A percentile compares a stretch with the other conserved stretches of the same genome.
Evolutionary conservation across 805 yeast species (phyloP).

Genomic region (Grigorovia humatica): DNA sequence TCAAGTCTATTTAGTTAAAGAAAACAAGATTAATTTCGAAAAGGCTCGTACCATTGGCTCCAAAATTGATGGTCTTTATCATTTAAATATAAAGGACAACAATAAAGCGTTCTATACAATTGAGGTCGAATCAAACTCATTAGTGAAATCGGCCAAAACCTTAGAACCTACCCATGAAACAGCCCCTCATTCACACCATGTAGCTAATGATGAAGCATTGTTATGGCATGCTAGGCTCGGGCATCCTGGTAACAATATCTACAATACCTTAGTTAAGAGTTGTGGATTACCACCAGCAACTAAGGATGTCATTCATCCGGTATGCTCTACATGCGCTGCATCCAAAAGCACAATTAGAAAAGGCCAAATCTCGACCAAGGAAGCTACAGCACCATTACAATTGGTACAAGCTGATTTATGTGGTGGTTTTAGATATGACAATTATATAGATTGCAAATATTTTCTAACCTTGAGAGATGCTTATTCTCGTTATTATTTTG

Average conservation of each 20-base stretch:
- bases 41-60: too few species aligned
- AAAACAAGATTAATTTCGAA: not conserved
- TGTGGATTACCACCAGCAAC: too few species aligned
- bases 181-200: too few species aligned
- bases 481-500: constrained; percentile 3
- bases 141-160: too few species aligned
- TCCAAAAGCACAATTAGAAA: constrained; percentile 7
- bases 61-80: not conserved
- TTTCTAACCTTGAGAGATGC: constrained; percentile 3
- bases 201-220: too few species aligned
- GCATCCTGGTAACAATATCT: too few species aligned
- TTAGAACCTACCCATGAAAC: too few species aligned
- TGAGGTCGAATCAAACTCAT: too few species aligned
- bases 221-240: too few species aligned
- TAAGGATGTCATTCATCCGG: too few species aligned
- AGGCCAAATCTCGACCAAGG: not conserved
- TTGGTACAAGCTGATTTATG: constrained; percentile 2
- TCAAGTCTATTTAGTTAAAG: not conserved
- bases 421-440: constrained; percentile 1
- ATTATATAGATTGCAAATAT: not conserved
- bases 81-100: not conserved
- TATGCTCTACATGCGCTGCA: constrained; percentile 1
- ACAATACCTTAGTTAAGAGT: too few species aligned
- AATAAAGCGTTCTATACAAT: too few species aligned
- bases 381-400: constrained; percentile 1